Conservation (phyloP, 1,139 yeast species). For the Hanseniaspora uvarum region DNA sequence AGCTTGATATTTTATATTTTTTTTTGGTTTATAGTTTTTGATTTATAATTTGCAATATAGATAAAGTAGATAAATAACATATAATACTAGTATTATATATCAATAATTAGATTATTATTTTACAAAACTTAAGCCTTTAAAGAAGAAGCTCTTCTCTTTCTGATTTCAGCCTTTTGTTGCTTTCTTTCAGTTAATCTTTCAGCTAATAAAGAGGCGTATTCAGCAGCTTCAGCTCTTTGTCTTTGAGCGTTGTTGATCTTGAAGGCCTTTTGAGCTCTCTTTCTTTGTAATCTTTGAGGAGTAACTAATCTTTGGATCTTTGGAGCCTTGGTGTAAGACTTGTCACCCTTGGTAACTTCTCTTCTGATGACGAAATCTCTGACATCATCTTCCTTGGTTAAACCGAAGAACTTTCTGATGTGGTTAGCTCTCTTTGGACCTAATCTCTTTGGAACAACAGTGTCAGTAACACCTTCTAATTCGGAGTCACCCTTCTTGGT, state of each 20-base stretch:
- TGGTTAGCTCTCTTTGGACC: conserved; percentile 99
- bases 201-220: conserved; percentile 97
- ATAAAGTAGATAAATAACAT: conserved; percentile 4
- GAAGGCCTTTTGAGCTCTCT: conserved; percentile 91
- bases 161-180: conserved; percentile 95
- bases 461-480: conserved; percentile 90
- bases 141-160: conserved; percentile 99
- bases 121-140: conserved; percentile 56
- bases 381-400: conserved; percentile 94
- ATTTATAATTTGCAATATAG: conserved; percentile 3
- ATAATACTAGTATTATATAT: not conserved
- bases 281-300: conserved; percentile 98
- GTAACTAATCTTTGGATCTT: conserved; percentile 99
- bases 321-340: conserved; percentile 99
- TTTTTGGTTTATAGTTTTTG: not conserved
- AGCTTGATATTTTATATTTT: not conserved
- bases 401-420: conserved; percentile 98
- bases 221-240: conserved; percentile 99
- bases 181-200: conserved; percentile 97
- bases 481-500: conserved; percentile 97
- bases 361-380: conserved; percentile 95
- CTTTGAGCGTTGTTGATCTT: conserved; percentile 96
- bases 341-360: conserved; percentile 95
- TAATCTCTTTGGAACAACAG: conserved; percentile 93
- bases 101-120: not conserved